Percentiles rank a stretch among this genome's conserved stretches.
Evolutionary conservation across 495 filamentous ascomycete species (phyloP).

Genomic region (Penicillium pancosmium): DNA sequence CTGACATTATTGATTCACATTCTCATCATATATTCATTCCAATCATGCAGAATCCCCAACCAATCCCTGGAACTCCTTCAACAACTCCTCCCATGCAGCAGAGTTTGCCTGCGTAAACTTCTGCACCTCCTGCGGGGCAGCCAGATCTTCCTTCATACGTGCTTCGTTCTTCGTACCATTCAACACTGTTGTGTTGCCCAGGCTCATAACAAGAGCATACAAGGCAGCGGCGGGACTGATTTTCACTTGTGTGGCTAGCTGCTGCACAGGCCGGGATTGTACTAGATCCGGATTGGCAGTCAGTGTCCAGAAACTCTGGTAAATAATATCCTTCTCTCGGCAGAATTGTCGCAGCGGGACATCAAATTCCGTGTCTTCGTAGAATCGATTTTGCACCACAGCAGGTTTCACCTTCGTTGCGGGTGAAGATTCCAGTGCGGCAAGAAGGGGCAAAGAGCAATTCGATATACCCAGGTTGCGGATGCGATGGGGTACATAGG

Average conservation of each 20-base stretch:
- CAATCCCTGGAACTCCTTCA: constrained; percentile 48
- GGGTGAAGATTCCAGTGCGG: constrained; percentile 46
- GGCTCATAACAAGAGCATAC: constrained; percentile 67
- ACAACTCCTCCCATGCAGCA: constrained; percentile 46
- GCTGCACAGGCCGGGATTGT: constrained; percentile 50
- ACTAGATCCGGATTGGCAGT: constrained; percentile 68
- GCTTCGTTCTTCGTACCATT: constrained; percentile 68
- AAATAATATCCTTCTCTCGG: constrained; percentile 58
- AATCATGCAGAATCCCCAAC: constrained; percentile 43
- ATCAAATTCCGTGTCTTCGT: constrained; percentile 62
- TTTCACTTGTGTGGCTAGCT: constrained; percentile 47
- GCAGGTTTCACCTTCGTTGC: constrained; percentile 54
- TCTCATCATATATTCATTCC: neutral
- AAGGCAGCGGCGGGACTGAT: constrained; percentile 60
- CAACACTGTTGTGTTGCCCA: constrained; percentile 61
- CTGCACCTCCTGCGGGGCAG: constrained; percentile 52
- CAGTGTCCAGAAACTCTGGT: constrained; percentile 82
- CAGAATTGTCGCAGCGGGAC: constrained; percentile 63
- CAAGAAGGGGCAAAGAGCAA: constrained; percentile 55
- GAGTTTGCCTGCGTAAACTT: constrained; percentile 46
- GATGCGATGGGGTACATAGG: constrained; percentile 65
- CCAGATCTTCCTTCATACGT: constrained; percentile 69
- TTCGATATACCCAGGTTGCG: constrained; percentile 76
- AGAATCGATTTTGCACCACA: constrained; percentile 79
- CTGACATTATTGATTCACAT: no score